phyloP scores from a whole-genome alignment of 2,329 filamentous ascomycete genomes.

The Ophiostoma populinum region DNA sequence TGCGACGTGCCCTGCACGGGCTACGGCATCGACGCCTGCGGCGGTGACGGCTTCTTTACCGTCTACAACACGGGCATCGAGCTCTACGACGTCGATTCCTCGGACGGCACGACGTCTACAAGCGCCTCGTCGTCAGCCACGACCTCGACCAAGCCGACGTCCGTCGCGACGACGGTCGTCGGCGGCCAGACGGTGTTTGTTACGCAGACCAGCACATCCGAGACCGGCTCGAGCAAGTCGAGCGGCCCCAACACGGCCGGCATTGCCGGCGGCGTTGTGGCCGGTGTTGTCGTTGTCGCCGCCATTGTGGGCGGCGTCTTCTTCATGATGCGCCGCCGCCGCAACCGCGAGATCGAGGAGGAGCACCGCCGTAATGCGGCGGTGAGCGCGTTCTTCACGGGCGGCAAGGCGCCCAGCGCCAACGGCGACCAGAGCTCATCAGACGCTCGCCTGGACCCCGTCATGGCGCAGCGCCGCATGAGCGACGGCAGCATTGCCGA shows the following conservation, averaged over 20 bases:
- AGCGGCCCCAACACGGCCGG: slow-evolving; percentile 48
- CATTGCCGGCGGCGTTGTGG: slow-evolving; percentile 76
- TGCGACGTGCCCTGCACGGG: slow-evolving; percentile 53
- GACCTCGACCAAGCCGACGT: neutral
- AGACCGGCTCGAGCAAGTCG: slow-evolving; percentile 11
- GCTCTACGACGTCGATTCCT: slow-evolving; percentile 15
- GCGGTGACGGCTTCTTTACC: slow-evolving; percentile 32
- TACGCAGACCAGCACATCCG: slow-evolving; percentile 14
- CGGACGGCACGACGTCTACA: slow-evolving; percentile 11
- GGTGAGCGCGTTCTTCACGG: slow-evolving; percentile 57
- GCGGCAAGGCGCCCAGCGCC: slow-evolving; percentile 41
- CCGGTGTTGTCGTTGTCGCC: slow-evolving; percentile 55
- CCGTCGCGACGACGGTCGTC: slow-evolving; percentile 10
- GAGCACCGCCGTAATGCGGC: slow-evolving; percentile 70
- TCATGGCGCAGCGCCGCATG: slow-evolving; percentile 66
- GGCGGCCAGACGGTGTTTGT: slow-evolving; percentile 12
- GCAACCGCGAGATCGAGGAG: slow-evolving; percentile 62
- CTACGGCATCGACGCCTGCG: slow-evolving; percentile 45
- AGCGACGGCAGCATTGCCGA: slow-evolving; percentile 95
- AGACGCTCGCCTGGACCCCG: slow-evolving; percentile 74
- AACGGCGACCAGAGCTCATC: slow-evolving; percentile 52
- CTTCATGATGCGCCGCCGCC: slow-evolving; percentile 59
- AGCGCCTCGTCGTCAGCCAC: slow-evolving; percentile 5
- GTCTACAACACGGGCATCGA: slow-evolving; percentile 33
- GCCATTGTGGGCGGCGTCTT: slow-evolving; percentile 51